These are phyloP conservation scores for Bacidia gigantensis DNA, from an alignment of 495 filamentous ascomycete species.

Conservation along the genomic window DNA sequence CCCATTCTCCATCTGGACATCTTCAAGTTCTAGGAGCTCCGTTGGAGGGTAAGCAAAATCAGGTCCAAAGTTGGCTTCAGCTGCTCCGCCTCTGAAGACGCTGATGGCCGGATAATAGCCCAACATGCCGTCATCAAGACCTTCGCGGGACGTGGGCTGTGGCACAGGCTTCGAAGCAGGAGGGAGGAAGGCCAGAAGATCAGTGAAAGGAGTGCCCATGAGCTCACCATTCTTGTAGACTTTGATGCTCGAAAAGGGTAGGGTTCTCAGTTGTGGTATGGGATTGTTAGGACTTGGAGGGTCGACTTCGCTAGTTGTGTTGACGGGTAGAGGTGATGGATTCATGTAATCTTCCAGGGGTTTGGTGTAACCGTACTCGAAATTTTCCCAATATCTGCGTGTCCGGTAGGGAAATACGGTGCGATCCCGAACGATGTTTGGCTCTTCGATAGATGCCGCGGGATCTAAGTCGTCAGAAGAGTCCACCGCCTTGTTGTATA, in stretches of 20 bases:
- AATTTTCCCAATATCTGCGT: constrained; percentile 55
- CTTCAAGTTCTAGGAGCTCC: constrained; percentile 26
- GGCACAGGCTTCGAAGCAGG: constrained; percentile 63
- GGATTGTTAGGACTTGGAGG: constrained; percentile 58
- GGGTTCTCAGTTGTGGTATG: constrained; percentile 57
- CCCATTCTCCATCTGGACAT: constrained; percentile 38
- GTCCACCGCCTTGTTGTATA: constrained; percentile 75
- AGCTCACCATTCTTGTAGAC: constrained; percentile 83
- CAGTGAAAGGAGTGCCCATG: constrained; percentile 77
- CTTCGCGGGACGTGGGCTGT: constrained; percentile 62
- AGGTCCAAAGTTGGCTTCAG: constrained; percentile 80
- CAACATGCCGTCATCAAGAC: constrained; percentile 80
- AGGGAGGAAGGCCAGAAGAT: constrained; percentile 82
- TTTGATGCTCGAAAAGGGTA: constrained; percentile 74
- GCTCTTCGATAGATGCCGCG: constrained; percentile 23
- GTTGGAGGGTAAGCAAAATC: constrained; percentile 81
- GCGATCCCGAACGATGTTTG: constrained; percentile 84
- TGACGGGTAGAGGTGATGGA: constrained; percentile 41
- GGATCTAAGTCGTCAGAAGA: constrained; percentile 40
- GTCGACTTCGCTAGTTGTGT: constrained; percentile 28
- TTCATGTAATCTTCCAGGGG: constrained; percentile 78
- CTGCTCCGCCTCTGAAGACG: constrained; percentile 81
- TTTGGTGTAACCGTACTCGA: constrained; percentile 79
- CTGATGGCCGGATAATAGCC: constrained; percentile 93
- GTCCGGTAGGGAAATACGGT: constrained; percentile 88